These are phyloP conservation scores for Penicillium canariense DNA, from an alignment of 495 filamentous ascomycete species.

Conservation along the genomic window DNA sequence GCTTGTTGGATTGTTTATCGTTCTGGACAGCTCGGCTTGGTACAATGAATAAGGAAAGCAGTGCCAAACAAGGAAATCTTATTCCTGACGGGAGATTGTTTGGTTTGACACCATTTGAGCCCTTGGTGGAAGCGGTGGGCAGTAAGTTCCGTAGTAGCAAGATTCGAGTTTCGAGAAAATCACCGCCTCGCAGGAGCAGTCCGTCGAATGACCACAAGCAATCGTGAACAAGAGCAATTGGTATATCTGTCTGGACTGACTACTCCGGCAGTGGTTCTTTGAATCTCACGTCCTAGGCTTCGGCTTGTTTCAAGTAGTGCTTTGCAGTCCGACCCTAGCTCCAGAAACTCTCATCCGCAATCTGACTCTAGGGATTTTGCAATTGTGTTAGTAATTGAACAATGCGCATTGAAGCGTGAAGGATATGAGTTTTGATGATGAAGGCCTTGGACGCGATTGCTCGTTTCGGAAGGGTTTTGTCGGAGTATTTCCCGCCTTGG, in stretches of 20 bases:
- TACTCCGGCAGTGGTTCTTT: background rate
- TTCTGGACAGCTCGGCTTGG: constrained; percentile 72
- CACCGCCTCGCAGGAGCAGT: background rate
- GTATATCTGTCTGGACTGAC: background rate
- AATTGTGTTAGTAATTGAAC: background rate
- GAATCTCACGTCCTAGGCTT: background rate
- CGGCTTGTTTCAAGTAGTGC: background rate
- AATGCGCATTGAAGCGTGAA: background rate
- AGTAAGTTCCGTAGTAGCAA: background rate
- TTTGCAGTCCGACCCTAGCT: no score
- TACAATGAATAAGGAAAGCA: constrained; percentile 23
- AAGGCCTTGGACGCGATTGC: background rate
- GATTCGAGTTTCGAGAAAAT: background rate
- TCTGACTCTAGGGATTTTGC: background rate
- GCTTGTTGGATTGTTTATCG: constrained; percentile 51
- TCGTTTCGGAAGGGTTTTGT: background rate
- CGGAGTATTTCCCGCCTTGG: background rate
- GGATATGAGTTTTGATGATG: background rate
- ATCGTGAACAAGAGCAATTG: background rate
- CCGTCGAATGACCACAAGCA: background rate
- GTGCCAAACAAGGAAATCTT: background rate
- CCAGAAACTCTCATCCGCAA: background rate
- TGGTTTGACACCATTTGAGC: background rate
- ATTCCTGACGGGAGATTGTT: no score
- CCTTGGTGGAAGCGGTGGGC: background rate